Evolutionary conservation across 2,329 filamentous ascomycete genomes (phyloP).

Genomic region (Penicillium sclerotiorum): DNA sequence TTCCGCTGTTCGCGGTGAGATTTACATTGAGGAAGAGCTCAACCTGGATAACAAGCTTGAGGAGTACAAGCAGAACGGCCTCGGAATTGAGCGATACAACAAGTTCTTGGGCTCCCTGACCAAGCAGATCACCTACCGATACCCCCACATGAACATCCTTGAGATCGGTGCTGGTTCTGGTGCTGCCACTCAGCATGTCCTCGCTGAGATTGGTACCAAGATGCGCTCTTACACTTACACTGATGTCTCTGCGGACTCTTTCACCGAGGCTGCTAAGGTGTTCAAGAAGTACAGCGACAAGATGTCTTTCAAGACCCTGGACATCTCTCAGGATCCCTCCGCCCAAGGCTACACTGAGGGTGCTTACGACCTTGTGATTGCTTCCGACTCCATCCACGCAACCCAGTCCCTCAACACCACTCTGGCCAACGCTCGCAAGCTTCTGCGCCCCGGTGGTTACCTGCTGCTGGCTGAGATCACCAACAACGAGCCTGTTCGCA

Average conservation of each 20-base stretch:
- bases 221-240: slow-evolving; percentile 46
- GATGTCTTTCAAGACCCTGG: slow-evolving; percentile 28
- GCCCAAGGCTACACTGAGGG: slow-evolving; percentile 36
- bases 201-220: slow-evolving; percentile 32
- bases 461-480: slow-evolving; percentile 1
- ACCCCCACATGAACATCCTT: background rate
- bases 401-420: slow-evolving; percentile 15
- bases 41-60: background rate
- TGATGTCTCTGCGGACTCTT: slow-evolving; percentile 45
- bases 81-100: too few species aligned
- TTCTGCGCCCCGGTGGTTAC: background rate
- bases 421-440: slow-evolving; percentile 32
- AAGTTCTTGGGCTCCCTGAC: background rate
- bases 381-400: slow-evolving; percentile 24
- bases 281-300: slow-evolving; percentile 16
- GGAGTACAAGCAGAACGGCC: too few species aligned
- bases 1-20: background rate
- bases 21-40: background rate
- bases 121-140: background rate
- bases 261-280: slow-evolving; percentile 40
- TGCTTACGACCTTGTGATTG: slow-evolving; percentile 41
- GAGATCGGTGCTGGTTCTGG: slow-evolving; percentile 1
- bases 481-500: background rate
- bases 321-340: slow-evolving; percentile 32
- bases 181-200: slow-evolving; percentile 24